A percentile compares a stretch with the other conserved stretches of the same genome.
These are phyloP conservation scores for Tulasnella sp. DNA, from an alignment of 768 basidiomycete genomes.

Conservation along the genomic window DNA sequence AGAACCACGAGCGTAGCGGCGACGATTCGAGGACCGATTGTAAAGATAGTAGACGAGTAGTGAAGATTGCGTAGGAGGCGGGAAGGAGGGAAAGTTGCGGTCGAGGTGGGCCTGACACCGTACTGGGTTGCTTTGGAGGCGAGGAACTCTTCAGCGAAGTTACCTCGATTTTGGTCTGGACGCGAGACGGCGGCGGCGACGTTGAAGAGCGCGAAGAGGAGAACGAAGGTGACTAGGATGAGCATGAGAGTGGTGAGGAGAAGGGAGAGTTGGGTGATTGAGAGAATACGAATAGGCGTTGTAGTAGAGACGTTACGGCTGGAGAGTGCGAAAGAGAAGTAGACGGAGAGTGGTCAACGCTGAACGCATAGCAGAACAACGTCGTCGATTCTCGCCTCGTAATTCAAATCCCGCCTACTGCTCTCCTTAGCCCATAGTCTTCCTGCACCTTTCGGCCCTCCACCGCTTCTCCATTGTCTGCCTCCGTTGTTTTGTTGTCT, in stretches of 20 bases:
- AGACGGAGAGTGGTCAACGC: too few relatives aligned
- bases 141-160: neutral
- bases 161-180: neutral
- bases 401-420: too few relatives aligned
- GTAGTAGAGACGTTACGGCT: too few relatives aligned
- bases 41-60: neutral
- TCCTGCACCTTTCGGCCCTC: too few relatives aligned
- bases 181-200: neutral
- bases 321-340: neutral
- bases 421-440: too few relatives aligned
- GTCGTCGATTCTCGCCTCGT: too few relatives aligned
- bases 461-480: too few relatives aligned
- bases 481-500: too few relatives aligned
- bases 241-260: neutral
- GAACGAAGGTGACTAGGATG: neutral
- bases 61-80: neutral
- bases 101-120: neutral
- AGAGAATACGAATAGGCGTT: neutral
- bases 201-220: neutral
- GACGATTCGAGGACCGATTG: neutral
- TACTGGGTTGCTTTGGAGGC: neutral
- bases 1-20: neutral
- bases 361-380: too few relatives aligned
- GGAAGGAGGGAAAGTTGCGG: neutral
- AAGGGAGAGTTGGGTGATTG: neutral